Evolutionary conservation across 257 asterid genomes (phyloP).

Genomic region (Fraxinus americana): DNA sequence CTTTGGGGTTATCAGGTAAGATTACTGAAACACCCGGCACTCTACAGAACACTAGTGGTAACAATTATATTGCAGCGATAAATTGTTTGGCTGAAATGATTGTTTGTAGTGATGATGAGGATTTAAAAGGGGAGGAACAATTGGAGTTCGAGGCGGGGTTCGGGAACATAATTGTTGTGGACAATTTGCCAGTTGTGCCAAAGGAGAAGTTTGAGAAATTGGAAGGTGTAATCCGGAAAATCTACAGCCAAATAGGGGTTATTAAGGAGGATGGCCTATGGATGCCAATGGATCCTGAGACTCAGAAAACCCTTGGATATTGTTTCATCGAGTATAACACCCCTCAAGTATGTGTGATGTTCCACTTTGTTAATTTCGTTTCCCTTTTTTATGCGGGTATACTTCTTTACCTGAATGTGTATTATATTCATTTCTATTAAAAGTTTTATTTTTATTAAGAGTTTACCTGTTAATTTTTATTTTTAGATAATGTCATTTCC

Average conservation of each 20-base stretch:
- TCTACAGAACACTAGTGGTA: background rate
- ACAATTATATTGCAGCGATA: background rate
- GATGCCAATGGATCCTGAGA: slow-evolving; percentile 81
- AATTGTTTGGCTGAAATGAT: background rate
- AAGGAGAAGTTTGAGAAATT: slow-evolving; percentile 76
- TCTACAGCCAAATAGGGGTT: slow-evolving; percentile 76
- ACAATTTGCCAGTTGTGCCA: slow-evolving; percentile 78
- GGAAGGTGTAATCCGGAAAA: slow-evolving; percentile 76
- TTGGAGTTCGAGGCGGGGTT: slow-evolving; percentile 75
- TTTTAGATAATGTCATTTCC: background rate
- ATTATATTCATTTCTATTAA: background rate
- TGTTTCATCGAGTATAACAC: slow-evolving; percentile 83
- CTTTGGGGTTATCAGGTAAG: slow-evolving; percentile 70
- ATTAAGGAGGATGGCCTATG: slow-evolving; percentile 78
- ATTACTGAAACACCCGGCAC: background rate
- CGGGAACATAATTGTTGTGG: slow-evolving; percentile 80
- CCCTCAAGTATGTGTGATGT: slow-evolving; percentile 60
- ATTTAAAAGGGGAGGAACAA: slow-evolving; percentile 64
- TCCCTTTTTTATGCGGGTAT: background rate
- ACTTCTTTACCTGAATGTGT: background rate
- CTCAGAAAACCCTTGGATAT: slow-evolving; percentile 70
- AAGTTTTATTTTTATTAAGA: background rate
- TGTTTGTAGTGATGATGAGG: slow-evolving; percentile 75
- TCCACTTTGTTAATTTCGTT: background rate
- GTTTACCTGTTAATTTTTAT: background rate